These are phyloP conservation scores for Lizonia empirigonia DNA, from an alignment of 2,329 filamentous ascomycete species.

Conservation along the genomic window DNA sequence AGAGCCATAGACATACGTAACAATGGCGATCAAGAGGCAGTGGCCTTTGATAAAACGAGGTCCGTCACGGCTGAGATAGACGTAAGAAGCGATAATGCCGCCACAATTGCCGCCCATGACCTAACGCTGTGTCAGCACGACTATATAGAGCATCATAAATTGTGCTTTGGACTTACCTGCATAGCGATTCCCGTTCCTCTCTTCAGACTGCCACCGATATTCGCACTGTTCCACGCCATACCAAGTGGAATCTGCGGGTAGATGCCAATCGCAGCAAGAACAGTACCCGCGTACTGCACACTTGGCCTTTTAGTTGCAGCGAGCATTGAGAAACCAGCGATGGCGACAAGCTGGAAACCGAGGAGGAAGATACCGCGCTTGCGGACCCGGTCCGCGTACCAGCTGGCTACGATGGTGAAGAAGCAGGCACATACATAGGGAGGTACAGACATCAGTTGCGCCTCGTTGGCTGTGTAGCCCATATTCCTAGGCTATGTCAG, in stretches of 20 bases:
- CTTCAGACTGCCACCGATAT: constrained; percentile 62
- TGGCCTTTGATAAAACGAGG: constrained; percentile 55
- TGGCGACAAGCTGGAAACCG: constrained; percentile 56
- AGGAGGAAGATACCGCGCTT: constrained; percentile 42
- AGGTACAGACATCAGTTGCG: constrained; percentile 55
- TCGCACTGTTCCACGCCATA: constrained; percentile 64
- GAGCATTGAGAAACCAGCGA: constrained; percentile 53
- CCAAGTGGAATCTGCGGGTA: constrained; percentile 63
- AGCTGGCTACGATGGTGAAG: constrained; percentile 42
- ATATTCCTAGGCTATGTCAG: constrained; percentile 61
- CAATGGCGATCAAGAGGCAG: constrained; percentile 52
- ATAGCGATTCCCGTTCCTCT: constrained; percentile 62
- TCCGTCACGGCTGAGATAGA: constrained; percentile 54
- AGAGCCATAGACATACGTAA: constrained; percentile 40
- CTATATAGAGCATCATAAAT: not conserved
- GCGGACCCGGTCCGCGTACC: constrained; percentile 34
- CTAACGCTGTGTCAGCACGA: not conserved
- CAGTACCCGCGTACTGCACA: constrained; percentile 43
- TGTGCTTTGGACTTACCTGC: constrained; percentile 40
- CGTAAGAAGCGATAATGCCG: constrained; percentile 67
- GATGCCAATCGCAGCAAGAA: constrained; percentile 50
- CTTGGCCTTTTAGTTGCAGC: constrained; percentile 33
- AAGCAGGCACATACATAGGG: constrained; percentile 61
- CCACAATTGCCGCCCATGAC: constrained; percentile 67
- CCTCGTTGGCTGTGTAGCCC: constrained; percentile 59